These are phyloP conservation scores for Ricinus communis DNA, from an alignment of 345 rosid species.

Conservation along the genomic window DNA sequence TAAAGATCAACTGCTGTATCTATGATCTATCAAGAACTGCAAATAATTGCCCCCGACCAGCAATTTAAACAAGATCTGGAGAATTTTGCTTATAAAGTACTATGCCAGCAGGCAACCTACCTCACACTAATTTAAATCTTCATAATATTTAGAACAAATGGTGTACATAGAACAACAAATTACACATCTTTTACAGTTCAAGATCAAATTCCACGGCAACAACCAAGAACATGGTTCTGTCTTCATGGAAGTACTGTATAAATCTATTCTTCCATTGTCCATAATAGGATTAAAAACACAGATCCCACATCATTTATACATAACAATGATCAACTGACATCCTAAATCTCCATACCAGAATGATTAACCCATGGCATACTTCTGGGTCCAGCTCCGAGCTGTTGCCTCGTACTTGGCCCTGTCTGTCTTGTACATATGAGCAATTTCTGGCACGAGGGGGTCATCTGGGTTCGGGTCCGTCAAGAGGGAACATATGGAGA, in stretches of 20 bases:
- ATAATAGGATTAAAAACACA: neutral
- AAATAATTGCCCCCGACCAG: neutral
- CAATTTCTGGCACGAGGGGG: conserved; percentile 73
- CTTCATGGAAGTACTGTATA: neutral
- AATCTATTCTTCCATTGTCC: conserved; percentile 9
- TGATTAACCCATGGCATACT: conserved; percentile 64
- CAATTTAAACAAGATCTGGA: neutral
- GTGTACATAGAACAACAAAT: conserved; percentile 8
- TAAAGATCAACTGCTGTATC: neutral
- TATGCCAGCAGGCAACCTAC: neutral
- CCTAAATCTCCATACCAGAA: neutral
- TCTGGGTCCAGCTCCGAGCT: conserved; percentile 83
- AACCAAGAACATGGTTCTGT: neutral
- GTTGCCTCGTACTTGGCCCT: conserved; percentile 68
- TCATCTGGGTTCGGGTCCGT: conserved; percentile 77
- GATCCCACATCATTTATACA: conserved; percentile 7
- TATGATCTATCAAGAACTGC: neutral
- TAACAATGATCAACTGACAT: neutral
- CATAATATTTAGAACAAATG: neutral
- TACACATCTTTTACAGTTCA: conserved; percentile 1
- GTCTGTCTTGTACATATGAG: conserved; percentile 79
- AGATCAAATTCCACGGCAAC: neutral
- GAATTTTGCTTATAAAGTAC: neutral
- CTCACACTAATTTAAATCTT: neutral
- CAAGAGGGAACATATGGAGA: conserved; percentile 66